Evolutionary conservation across 306 rosid species (phyloP).

Genomic region (Gynostemma pentaphyllum): DNA sequence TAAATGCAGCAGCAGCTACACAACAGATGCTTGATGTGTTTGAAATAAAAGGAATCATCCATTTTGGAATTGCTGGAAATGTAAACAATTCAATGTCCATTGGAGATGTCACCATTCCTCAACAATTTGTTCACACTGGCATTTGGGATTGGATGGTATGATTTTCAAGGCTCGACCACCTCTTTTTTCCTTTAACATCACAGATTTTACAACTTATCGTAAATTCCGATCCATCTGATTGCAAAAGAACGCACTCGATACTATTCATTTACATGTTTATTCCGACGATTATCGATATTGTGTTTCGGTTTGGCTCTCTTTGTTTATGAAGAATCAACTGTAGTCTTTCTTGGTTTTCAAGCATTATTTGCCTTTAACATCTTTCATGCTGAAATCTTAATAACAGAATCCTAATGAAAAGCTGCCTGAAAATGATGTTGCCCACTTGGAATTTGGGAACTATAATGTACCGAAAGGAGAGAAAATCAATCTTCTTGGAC

Average conservation of each 20-base stretch:
- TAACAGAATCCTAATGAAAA: conserved; percentile 26
- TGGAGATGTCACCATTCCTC: conserved; percentile 36
- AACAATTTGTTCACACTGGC: conserved; percentile 28
- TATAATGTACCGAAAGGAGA: conserved; percentile 26
- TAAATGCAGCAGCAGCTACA: conserved; percentile 36
- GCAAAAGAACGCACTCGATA: no score
- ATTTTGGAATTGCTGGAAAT: conserved; percentile 42
- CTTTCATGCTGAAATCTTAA: neutral
- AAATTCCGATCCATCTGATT: no score
- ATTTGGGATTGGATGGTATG: conserved; percentile 43
- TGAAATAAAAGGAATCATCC: conserved; percentile 31
- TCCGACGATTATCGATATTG: no score
- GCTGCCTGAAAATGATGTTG: conserved; percentile 4
- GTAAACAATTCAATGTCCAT: conserved; percentile 35
- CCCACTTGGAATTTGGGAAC: conserved; percentile 18
- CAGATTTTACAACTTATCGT: no score
- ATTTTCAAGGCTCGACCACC: no score
- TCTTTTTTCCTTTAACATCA: no score
- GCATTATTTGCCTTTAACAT: no score
- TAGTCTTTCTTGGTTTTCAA: neutral
- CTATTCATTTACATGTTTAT: no score
- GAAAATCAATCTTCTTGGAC: conserved; percentile 24
- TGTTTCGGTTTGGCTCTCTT: no score
- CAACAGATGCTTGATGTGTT: conserved; percentile 42
- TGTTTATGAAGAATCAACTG: neutral